Conservation (phyloP, 306 rosid genomes). For the Dalbergia cultrata region DNA sequence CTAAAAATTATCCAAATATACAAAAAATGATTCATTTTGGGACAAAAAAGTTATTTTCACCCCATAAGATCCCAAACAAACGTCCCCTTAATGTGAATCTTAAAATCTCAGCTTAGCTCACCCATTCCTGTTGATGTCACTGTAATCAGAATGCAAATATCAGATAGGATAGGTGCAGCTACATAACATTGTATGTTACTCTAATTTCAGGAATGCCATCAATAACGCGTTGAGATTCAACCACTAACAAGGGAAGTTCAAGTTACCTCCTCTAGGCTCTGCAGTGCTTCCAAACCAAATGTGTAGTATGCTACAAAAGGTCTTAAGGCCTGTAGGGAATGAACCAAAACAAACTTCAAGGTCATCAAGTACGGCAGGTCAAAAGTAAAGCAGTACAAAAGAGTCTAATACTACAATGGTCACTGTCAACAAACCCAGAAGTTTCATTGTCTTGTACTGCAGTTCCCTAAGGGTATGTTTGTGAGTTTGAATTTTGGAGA, state of each 20-base stretch:
- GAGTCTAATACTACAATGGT: no score
- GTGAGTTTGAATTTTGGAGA: no score
- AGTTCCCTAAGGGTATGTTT: no score
- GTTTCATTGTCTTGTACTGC: background rate
- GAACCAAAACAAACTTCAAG: slow-evolving; percentile 36
- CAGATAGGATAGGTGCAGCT: no score
- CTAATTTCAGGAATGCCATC: background rate
- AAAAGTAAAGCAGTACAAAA: background rate
- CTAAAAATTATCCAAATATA: no score
- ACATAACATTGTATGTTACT: no score
- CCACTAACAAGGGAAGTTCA: slow-evolving; percentile 19
- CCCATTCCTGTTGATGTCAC: background rate
- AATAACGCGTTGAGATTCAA: background rate
- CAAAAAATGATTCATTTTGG: no score
- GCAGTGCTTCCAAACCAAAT: slow-evolving; percentile 62
- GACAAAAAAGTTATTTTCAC: no score
- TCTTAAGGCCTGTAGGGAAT: slow-evolving; percentile 74
- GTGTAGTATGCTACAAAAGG: slow-evolving; percentile 83
- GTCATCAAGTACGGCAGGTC: slow-evolving; percentile 11
- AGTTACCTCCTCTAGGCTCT: slow-evolving; percentile 73
- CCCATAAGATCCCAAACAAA: no score
- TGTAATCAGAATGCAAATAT: slow-evolving; percentile 7
- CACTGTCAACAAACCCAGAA: background rate
- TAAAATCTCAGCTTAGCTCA: slow-evolving; percentile 12
- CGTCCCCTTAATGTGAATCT: background rate